Evolutionary conservation across 805 yeast genomes (phyloP), one percentile per base, ranked within the genome.

Genomic region (Teunomyces funiuensis): DNA sequence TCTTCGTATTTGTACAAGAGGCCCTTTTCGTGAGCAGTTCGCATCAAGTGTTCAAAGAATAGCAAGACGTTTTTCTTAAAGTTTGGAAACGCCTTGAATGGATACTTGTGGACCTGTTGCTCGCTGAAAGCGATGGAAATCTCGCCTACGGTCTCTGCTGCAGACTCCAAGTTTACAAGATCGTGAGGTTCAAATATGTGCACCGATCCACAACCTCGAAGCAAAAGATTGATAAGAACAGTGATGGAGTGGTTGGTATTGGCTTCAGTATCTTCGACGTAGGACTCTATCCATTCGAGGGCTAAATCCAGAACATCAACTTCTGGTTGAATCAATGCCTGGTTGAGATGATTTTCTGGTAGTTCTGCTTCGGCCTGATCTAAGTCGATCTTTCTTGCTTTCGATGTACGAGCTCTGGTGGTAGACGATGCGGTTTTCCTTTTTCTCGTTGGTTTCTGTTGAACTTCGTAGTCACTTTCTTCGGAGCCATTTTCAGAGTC

Each of bases 161-260:
- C 85, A 6, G 86, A 77, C 30, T 85, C 89, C 40, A 76, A 68
- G 52, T 81, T 82, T 17, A 68, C 70, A 37, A 88, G 81, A 57
- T 89, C 97, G 58, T 90, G 95, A 19, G 79, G 77, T 44, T 82
- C 82, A 7, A 87, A 76, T 18, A 76, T 77, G 2, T 80, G 70
- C 15, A 79, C 71, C 37, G 89, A 83, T 0, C 96, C 96, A 56
- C 87, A 80, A 37, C 82, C 69, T 44, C 89, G 70, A 29, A 90
- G 63, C 1, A 87, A 51, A 37, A 88, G 69, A 58, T 90, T 89
- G 31, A 89, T 63, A 38, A 89, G 61, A 27, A 77, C 78, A 33
- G 80, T 76, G 39, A 86, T 61, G 2, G 89, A 82, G 10, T 56
- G 57, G 41, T 69, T 66, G 2, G 50, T 37, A 30, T 37, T 39